phyloP scores from a whole-genome alignment of 2,329 filamentous ascomycete genomes.

The Diaporthe ampelina region DNA sequence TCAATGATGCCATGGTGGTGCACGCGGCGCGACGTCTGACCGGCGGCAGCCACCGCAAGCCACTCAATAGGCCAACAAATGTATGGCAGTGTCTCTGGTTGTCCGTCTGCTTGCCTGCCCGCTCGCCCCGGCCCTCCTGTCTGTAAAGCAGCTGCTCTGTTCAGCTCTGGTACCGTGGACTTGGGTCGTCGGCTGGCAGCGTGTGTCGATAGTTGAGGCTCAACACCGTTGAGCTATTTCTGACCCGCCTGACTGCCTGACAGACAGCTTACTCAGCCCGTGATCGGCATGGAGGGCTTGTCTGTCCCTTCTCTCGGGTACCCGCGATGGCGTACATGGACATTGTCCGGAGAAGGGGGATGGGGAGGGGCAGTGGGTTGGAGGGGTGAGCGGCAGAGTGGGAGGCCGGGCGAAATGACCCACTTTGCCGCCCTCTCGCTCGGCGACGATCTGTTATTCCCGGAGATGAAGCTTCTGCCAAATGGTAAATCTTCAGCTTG shows the following conservation, averaged over 20 bases:
- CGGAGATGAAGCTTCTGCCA: conserved; percentile 28
- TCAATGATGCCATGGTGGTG: conserved; percentile 9
- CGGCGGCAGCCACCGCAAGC: conserved; percentile 34
- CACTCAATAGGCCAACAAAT: not conserved
- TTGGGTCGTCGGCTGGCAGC: not conserved
- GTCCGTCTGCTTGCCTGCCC: not conserved
- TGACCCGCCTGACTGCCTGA: conserved; percentile 7
- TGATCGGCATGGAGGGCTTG: not conserved
- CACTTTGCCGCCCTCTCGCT: not conserved
- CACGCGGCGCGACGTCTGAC: conserved; percentile 27
- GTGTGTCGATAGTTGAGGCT: conserved; percentile 16
- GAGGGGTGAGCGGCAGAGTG: no score
- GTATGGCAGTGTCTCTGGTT: not conserved
- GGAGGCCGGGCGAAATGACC: conserved; percentile 4
- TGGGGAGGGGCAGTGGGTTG: not conserved
- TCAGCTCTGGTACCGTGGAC: not conserved
- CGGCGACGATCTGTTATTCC: conserved; percentile 21
- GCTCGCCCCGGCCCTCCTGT: not conserved
- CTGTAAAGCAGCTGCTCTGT: not conserved
- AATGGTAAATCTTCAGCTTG: not conserved
- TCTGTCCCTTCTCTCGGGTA: not conserved
- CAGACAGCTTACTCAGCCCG: conserved; percentile 21
- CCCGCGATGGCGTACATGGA: conserved; percentile 17
- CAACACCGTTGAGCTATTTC: conserved; percentile 26
- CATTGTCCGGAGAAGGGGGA: conserved; percentile 1